Evolutionary conservation across 192 early-diverging fungal genomes (phyloP).

Genomic region (Phycomyces nitens): DNA sequence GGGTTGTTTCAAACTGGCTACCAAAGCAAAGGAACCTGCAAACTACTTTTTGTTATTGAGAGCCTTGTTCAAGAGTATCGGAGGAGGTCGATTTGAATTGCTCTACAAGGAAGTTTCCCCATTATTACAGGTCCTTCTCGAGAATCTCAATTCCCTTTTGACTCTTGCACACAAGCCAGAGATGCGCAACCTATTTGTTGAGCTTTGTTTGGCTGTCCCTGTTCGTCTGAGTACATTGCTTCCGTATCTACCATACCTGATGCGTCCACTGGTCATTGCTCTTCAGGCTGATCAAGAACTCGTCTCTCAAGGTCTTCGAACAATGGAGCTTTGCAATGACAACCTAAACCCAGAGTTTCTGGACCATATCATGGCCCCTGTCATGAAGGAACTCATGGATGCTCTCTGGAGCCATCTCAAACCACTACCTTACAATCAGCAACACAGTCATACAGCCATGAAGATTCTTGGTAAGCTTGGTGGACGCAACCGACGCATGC

Average conservation of each 20-base stretch:
- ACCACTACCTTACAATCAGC: conserved; percentile 79
- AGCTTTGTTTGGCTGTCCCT: conserved; percentile 95
- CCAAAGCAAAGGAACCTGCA: conserved; percentile 79
- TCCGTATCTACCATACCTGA: conserved; percentile 88
- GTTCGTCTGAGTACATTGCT: conserved; percentile 91
- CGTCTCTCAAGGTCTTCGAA: conserved; percentile 92
- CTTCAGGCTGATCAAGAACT: conserved; percentile 88
- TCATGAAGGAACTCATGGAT: conserved; percentile 91
- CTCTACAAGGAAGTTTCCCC: conserved; percentile 96
- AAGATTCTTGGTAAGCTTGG: conserved; percentile 97
- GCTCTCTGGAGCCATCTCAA: conserved; percentile 90
- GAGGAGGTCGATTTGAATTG: conserved; percentile 91
- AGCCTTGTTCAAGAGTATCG: conserved; percentile 91
- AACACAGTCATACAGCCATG: conserved; percentile 81
- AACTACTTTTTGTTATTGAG: conserved; percentile 94
- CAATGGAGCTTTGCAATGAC: conserved; percentile 96
- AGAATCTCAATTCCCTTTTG: conserved; percentile 81
- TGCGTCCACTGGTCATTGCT: conserved; percentile 94
- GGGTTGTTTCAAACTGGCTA: conserved; percentile 77
- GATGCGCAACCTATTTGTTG: conserved; percentile 95
- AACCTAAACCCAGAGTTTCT: conserved; percentile 96
- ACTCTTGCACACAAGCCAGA: conserved; percentile 75
- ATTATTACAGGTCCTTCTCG: conserved; percentile 85
- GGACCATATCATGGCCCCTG: conserved; percentile 92
- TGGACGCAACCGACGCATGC: conserved; percentile 89